Conservation (phyloP, 2,329 filamentous ascomycete genomes). For the Aspergillus udagawae region DNA sequence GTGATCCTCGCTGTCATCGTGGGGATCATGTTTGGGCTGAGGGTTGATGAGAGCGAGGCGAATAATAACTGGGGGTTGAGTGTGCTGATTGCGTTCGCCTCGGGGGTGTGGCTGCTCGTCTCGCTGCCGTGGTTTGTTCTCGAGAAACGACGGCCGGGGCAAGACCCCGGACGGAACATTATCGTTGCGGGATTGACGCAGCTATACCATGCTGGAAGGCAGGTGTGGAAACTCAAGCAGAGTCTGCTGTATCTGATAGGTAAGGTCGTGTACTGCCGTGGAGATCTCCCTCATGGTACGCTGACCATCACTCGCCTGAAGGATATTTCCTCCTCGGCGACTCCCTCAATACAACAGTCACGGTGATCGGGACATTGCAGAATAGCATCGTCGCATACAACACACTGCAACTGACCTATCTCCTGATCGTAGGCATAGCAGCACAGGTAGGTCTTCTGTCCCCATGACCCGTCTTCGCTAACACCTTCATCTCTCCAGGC, state of each 20-base stretch:
- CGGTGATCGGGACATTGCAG: constrained; percentile 63
- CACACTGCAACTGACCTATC: constrained; percentile 61
- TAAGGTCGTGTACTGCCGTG: constrained; percentile 16
- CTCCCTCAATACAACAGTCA: constrained; percentile 66
- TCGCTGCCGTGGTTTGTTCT: constrained; percentile 51
- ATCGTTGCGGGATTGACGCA: constrained; percentile 61
- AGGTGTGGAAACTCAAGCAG: constrained; percentile 64
- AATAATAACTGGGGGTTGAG: constrained; percentile 66
- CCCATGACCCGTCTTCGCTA: not conserved
- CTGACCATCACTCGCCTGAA: constrained; percentile 6
- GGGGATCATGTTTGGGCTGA: constrained; percentile 58
- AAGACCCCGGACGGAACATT: constrained; percentile 45
- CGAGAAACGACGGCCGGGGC: constrained; percentile 55
- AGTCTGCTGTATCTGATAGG: constrained; percentile 62
- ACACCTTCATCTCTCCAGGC: constrained; percentile 18
- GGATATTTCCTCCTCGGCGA: constrained; percentile 67
- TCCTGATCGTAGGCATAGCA: constrained; percentile 62
- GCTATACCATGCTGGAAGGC: constrained; percentile 52
- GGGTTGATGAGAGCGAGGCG: constrained; percentile 55
- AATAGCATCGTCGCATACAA: constrained; percentile 63
- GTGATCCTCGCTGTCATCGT: constrained; percentile 62
- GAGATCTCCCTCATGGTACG: not conserved
- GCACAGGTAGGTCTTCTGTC: constrained; percentile 47
- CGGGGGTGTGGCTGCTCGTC: constrained; percentile 60
- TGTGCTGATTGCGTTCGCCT: constrained; percentile 62